These are phyloP conservation scores for Alternaria sp. DNA, from an alignment of 2,329 filamentous ascomycete genomes.

Conservation along the genomic window DNA sequence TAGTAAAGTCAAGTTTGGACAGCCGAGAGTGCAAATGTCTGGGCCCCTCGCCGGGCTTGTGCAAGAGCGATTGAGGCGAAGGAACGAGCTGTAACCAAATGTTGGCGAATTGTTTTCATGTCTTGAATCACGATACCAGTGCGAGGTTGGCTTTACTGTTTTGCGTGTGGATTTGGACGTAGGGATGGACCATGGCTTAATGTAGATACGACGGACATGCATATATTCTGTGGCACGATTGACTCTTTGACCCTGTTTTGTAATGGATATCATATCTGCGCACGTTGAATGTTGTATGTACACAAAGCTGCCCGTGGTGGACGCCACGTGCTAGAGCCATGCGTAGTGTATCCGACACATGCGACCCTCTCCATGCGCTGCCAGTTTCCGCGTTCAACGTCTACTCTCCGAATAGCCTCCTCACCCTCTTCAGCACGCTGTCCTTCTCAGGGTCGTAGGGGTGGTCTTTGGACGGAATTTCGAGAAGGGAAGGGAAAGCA, in stretches of 20 bases:
- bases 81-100: conserved; percentile 43
- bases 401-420: conserved; percentile 77
- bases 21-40: conserved; percentile 45
- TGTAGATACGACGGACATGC: conserved; percentile 33
- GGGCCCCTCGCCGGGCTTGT: conserved; percentile 48
- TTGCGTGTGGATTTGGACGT: conserved; percentile 1
- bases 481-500: conserved; percentile 93
- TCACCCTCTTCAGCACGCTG: conserved; percentile 90
- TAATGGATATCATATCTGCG: conserved; percentile 3
- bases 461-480: conserved; percentile 98
- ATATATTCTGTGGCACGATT: background rate
- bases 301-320: background rate
- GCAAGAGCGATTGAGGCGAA: conserved; percentile 37
- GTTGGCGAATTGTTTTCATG: background rate
- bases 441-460: conserved; percentile 99
- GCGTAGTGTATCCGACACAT: background rate
- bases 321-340: background rate
- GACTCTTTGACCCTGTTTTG: background rate
- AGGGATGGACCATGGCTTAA: conserved; percentile 20
- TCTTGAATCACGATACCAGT: conserved; percentile 31
- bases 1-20: conserved; percentile 37
- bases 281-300: background rate
- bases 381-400: background rate
- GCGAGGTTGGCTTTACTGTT: conserved; percentile 19
- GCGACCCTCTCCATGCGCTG: background rate